Evolutionary conservation across 805 yeast species (phyloP), one percentile per base, ranked within the genome.

Genomic region (Phaffomyces thermotolerans): DNA sequence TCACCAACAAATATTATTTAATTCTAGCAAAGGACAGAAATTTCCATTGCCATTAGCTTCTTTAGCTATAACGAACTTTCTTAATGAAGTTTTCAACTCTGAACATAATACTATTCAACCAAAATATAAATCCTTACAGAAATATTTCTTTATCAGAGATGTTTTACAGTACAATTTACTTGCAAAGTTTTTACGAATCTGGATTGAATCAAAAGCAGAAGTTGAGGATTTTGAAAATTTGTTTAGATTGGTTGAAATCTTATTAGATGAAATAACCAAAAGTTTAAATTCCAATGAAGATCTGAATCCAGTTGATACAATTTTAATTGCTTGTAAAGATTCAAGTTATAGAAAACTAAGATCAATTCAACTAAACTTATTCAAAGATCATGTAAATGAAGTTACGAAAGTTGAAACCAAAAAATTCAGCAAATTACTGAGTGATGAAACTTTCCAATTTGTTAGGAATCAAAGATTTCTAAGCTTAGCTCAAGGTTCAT

Each of bases 381-480:
- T 74, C 36, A 75, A 71, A 49, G 49, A 50, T 7, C 36, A 50
- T 0, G 73, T 73, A 23, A 47, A 58, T 10, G 44, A 47, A 0
- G 55, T 58, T 12, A 81, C 91, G 80, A 58, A 66, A 2, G 43
- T 54, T 0, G 68, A 72, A 34, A 67, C 78, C 35, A 47, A 51
- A 2, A 69, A 65, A 25, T 81, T 86, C 54, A 73, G 77, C 53
- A 59, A 61, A 4, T 60, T 71, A 27, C 66, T 84, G 44, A 58
- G 71, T 10, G 57, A 63, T 13, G 88, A 87, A 57, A 84, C 82
- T 0, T 65, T 72, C 45, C 81, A 79, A 33, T 84, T 84, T 58
- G 88, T 86, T 14, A 75, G 76, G 45, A 89, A 84, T 58, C 93
- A 84, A 64, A 71, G 91, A 53, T 78, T 82, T 37, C 62, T 84